Percentiles rank a stretch among this genome's conserved stretches.
Conservation (phyloP, 306 rosid species). For the Sindora glabra region DNA sequence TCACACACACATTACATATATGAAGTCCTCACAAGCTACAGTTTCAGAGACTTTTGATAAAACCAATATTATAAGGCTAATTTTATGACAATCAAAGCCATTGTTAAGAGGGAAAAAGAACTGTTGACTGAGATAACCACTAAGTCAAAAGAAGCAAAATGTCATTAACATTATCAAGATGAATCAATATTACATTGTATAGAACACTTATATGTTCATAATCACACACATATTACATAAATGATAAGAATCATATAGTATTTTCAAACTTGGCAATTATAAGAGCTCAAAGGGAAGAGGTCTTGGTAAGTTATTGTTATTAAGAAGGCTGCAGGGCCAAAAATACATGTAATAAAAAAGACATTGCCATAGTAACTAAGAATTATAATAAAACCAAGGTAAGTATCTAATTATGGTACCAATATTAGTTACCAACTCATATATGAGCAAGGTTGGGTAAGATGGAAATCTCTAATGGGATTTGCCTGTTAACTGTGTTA, state of each 20-base stretch:
- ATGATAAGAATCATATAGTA: conserved; percentile 35
- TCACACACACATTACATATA: no score
- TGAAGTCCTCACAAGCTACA: conserved; percentile 71
- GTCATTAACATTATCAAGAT: neutral
- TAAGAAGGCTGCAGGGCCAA: conserved; percentile 73
- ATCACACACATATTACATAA: neutral
- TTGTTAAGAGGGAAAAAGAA: neutral
- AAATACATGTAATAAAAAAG: conserved; percentile 17
- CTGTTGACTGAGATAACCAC: neutral
- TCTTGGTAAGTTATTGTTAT: conserved; percentile 85
- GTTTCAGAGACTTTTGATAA: conserved; percentile 78
- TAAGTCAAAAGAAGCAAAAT: neutral
- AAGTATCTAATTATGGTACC: conserved; percentile 2
- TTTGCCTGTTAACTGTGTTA: conserved; percentile 82
- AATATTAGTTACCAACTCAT: conserved; percentile 41
- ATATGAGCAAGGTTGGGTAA: conserved; percentile 63
- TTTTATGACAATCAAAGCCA: neutral
- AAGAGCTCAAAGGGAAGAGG: conserved; percentile 58
- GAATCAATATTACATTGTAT: no score
- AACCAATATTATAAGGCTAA: conserved; percentile 7
- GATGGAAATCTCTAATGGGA: conserved; percentile 58
- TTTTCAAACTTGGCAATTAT: conserved; percentile 35
- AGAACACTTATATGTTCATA: neutral
- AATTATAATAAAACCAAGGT: neutral
- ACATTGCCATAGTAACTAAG: conserved; percentile 1